Evolutionary conservation across 352 stramenopile genomes (phyloP), one percentile per base, ranked within the genome.

Genomic region (Bremia lactucae): DNA sequence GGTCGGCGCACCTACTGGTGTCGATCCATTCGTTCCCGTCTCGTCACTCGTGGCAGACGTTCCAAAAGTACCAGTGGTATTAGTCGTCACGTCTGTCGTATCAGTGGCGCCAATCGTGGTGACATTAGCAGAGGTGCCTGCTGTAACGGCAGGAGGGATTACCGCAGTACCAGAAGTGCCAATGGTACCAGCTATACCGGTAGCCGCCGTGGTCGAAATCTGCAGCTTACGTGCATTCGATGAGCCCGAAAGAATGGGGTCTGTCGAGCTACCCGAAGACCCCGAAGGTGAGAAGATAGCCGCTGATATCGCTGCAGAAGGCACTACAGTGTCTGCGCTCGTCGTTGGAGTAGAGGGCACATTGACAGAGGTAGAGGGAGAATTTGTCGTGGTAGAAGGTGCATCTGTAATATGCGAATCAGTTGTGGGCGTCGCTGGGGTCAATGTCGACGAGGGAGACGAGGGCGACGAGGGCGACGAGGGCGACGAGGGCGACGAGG

Each of bases 401-500:
- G 24, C 21, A 2, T 40, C 56, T 22, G 49, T 55, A 15, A 38
- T 25, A 3, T 40, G 41, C 10, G 48, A 38, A 25, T 52, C 48
- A 0, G 19, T 31, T 18, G 46, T 55, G 0, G 48, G 59, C 1
- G 42, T 31, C 29, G 52, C 43, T 28, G 46, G 28, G 24, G 58
- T 63, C 28, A 28, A 13, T 1, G 28, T 14, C 11, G 28, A 14
- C 11, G 28, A n/a, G 11, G 7, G n/a, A 6, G 11, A 6, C 1
- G 28, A 16, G 11, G 28, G 28, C 11, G 28, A 14, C 1, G 28
- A 4, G 4, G 28, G 28, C n/a, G n/a, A n/a, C n/a, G n/a, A n/a
- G n/a, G 59, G 62, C 0, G 50, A 53, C 14, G 55, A 51, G 0
- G 60, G 55, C 20, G 33, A 62, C 22, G 49, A 46, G 7, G 64